Conservation (phyloP, 1,284 basidiomycete species). For the Fomitopsis schrenkii region DNA sequence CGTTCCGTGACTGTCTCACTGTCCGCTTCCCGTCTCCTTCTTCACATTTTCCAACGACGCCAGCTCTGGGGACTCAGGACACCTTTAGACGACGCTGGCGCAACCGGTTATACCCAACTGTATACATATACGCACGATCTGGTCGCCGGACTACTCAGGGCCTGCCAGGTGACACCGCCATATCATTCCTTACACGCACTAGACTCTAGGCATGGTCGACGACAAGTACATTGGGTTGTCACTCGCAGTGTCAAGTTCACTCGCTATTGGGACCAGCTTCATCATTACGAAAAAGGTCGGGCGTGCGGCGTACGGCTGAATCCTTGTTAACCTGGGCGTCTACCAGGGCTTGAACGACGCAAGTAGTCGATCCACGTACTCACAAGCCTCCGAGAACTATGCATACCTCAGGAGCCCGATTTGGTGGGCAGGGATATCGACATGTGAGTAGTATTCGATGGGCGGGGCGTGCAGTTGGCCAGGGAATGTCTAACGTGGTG, state of each 20-base stretch:
- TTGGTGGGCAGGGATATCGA: slow-evolving; percentile 98
- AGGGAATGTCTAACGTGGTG: slow-evolving; percentile 1
- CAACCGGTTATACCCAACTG: background rate
- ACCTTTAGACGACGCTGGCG: background rate
- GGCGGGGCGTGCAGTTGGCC: background rate
- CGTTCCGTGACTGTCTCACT: background rate
- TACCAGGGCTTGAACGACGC: slow-evolving; percentile 80
- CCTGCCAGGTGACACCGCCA: background rate
- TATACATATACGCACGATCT: background rate
- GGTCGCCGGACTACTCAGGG: background rate
- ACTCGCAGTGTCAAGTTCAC: slow-evolving; percentile 79
- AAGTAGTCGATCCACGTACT: slow-evolving; percentile 49
- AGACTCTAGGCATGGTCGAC: slow-evolving; percentile 55
- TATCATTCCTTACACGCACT: background rate
- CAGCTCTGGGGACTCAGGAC: background rate
- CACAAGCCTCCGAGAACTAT: slow-evolving; percentile 71
- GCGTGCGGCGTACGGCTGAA: background rate
- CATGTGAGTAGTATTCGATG: slow-evolving; percentile 56
- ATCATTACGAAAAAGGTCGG: slow-evolving; percentile 95
- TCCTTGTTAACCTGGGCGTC: slow-evolving; percentile 1
- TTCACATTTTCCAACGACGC: background rate
- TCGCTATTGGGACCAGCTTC: slow-evolving; percentile 88
- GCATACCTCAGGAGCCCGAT: slow-evolving; percentile 90
- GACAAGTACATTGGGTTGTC: slow-evolving; percentile 91
- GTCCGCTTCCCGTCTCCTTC: background rate